phyloP scores from a whole-genome alignment of 345 rosid genomes.

The Ceriops tagal region DNA sequence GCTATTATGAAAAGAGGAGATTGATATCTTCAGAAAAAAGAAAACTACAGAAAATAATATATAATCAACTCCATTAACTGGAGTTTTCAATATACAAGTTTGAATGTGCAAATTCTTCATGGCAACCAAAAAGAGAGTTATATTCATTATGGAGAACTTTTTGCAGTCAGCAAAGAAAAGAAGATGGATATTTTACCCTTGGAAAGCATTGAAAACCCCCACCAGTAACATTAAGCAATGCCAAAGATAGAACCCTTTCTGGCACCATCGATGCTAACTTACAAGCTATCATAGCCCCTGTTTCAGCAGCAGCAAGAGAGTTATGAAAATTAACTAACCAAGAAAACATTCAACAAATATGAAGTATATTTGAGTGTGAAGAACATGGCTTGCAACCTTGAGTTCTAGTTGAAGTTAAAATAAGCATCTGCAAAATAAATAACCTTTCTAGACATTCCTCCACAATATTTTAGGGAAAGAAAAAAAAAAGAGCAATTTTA shows the following conservation, averaged over 20 bases:
- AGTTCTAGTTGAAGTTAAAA: not conserved
- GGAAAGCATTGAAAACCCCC: slow-evolving; percentile 96
- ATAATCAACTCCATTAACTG: too few species aligned
- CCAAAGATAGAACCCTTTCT: slow-evolving; percentile 70
- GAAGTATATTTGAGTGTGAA: not conserved
- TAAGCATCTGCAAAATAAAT: not conserved
- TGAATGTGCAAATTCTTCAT: too few species aligned
- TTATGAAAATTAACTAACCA: slow-evolving; percentile 9
- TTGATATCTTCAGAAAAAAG: not conserved
- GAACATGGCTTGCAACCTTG: not conserved
- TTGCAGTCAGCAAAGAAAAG: too few species aligned
- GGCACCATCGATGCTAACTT: slow-evolving; percentile 91
- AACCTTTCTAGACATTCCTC: not conserved
- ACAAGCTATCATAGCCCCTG: slow-evolving; percentile 98
- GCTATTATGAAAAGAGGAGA: too few species aligned
- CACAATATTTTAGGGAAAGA: too few species aligned
- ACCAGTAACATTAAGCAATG: slow-evolving; percentile 91
- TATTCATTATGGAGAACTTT: too few species aligned
- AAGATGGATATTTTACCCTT: slow-evolving; percentile 47
- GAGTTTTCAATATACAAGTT: too few species aligned
- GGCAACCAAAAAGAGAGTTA: too few species aligned
- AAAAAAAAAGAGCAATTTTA: too few species aligned
- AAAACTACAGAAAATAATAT: too few species aligned
- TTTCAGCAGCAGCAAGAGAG: slow-evolving; percentile 1
- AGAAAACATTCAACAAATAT: not conserved